These are phyloP conservation scores for Jacaranda copaia DNA, from an alignment of 257 asterid species.

Conservation along the genomic window DNA sequence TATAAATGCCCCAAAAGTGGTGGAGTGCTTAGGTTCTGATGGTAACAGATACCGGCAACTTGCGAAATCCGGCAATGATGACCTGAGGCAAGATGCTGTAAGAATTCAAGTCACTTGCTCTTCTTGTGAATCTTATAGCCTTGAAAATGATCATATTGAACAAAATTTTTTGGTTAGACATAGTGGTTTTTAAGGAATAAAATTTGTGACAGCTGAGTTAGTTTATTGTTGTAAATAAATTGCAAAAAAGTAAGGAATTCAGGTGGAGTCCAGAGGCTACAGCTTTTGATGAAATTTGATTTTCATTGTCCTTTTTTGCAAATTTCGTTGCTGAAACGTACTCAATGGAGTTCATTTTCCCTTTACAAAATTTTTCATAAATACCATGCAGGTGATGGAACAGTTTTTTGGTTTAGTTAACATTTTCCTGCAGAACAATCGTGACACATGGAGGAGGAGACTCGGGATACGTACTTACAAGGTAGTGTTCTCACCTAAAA, in stretches of 20 bases:
- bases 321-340: neutral
- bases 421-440: conserved; percentile 91
- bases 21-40: conserved; percentile 95
- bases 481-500: conserved; percentile 53
- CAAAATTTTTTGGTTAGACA: conserved; percentile 7
- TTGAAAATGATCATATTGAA: conserved; percentile 22
- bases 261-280: conserved; percentile 30
- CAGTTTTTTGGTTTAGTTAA: conserved; percentile 94
- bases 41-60: conserved; percentile 91
- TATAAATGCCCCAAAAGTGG: conserved; percentile 97
- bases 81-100: conserved; percentile 99
- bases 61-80: conserved; percentile 99
- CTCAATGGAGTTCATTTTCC: conserved; percentile 20
- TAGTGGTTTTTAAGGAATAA: conserved; percentile 24
- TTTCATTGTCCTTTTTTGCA: conserved; percentile 9
- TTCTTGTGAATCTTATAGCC: conserved; percentile 30
- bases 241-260: neutral
- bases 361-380: conserved; percentile 26
- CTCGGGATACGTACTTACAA: conserved; percentile 93
- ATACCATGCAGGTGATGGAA: conserved; percentile 87
- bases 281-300: conserved; percentile 21
- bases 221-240: conserved; percentile 19
- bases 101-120: conserved; percentile 40
- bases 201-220: conserved; percentile 11
- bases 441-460: conserved; percentile 87